Evolutionary conservation across 306 rosid species (phyloP).

Genomic region (Spatholobus suberectus): DNA sequence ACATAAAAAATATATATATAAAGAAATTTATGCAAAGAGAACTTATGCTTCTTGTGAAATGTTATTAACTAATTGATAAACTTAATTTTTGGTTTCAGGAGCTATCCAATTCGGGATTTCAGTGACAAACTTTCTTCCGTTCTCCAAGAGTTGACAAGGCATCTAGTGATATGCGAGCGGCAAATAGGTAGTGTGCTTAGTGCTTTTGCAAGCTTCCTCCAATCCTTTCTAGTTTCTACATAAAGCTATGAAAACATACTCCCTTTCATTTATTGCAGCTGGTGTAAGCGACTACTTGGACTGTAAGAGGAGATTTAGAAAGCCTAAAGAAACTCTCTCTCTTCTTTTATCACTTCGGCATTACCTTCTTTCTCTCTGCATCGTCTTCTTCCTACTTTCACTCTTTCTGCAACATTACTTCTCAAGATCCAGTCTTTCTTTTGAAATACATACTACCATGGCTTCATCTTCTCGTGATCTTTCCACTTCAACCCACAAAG

Average conservation of each 20-base stretch:
- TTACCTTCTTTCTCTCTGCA: too few relatives aligned
- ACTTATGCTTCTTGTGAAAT: background rate
- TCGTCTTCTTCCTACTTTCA: too few relatives aligned
- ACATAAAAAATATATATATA: too few relatives aligned
- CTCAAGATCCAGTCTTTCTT: too few relatives aligned
- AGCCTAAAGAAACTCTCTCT: conserved; percentile 37
- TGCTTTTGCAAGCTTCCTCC: background rate
- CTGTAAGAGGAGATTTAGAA: background rate
- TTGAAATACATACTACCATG: too few relatives aligned
- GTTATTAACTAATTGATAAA: background rate
- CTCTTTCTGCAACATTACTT: too few relatives aligned
- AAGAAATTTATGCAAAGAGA: too few relatives aligned
- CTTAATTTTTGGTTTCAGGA: background rate
- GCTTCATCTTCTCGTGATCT: too few relatives aligned
- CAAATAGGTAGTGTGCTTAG: conserved; percentile 17
- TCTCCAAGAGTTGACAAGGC: background rate
- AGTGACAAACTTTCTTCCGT: conserved; percentile 4
- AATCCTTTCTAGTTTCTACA: background rate
- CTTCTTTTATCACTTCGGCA: too few relatives aligned
- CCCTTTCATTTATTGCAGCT: conserved; percentile 19
- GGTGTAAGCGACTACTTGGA: background rate
- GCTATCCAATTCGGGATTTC: background rate
- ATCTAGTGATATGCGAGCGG: background rate
- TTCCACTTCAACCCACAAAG: too few relatives aligned
- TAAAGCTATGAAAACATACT: background rate